A percentile compares a stretch with the other conserved stretches of the same genome.
phyloP scores from a whole-genome alignment of 208 protist genomes.

The Trypanosoma melophagium region DNA sequence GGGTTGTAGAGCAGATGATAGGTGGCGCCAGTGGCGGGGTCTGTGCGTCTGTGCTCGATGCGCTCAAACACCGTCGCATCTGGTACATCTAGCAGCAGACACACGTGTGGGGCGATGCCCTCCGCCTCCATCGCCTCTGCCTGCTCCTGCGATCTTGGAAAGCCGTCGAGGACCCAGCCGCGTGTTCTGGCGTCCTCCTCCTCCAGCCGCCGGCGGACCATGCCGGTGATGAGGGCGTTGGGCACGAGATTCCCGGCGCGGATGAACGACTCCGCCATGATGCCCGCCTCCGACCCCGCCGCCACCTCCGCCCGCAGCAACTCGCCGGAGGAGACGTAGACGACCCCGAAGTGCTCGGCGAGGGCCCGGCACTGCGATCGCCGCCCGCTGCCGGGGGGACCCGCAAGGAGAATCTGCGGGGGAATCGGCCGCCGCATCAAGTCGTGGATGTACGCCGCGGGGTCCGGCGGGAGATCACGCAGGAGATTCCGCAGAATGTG shows the following conservation, averaged over 20 bases:
- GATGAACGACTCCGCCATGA: conserved; percentile 65
- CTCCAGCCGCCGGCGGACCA: conserved; percentile 68
- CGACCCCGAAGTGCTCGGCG: conserved; percentile 36
- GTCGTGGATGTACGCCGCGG: conserved; percentile 56
- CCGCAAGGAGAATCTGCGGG: conserved; percentile 76
- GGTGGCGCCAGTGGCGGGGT: conserved; percentile 75
- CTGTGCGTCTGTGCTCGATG: conserved; percentile 80
- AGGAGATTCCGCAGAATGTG: conserved; percentile 71
- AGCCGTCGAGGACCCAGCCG: conserved; percentile 92
- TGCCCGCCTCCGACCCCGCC: conserved; percentile 54
- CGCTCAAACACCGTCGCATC: conserved; percentile 81
- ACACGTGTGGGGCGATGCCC: conserved; percentile 63
- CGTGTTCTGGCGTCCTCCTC: conserved; percentile 66
- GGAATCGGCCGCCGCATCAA: conserved; percentile 50
- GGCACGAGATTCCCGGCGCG: conserved; percentile 69
- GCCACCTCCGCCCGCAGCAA: conserved; percentile 74
- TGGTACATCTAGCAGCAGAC: conserved; percentile 71
- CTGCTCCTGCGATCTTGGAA: conserved; percentile 83
- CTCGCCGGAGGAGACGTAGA: conserved; percentile 87
- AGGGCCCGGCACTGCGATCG: conserved; percentile 76
- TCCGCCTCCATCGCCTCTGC: conserved; percentile 66
- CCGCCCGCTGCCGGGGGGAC: conserved; percentile 80
- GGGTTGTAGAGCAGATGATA: conserved; percentile 91
- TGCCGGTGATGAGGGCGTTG: conserved; percentile 64
- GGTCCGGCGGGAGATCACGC: conserved; percentile 64